Percentiles rank a stretch among this genome's conserved stretches.
phyloP scores from a whole-genome alignment of 495 filamentous ascomycete genomes.

The Eremomyces bilateralis region DNA sequence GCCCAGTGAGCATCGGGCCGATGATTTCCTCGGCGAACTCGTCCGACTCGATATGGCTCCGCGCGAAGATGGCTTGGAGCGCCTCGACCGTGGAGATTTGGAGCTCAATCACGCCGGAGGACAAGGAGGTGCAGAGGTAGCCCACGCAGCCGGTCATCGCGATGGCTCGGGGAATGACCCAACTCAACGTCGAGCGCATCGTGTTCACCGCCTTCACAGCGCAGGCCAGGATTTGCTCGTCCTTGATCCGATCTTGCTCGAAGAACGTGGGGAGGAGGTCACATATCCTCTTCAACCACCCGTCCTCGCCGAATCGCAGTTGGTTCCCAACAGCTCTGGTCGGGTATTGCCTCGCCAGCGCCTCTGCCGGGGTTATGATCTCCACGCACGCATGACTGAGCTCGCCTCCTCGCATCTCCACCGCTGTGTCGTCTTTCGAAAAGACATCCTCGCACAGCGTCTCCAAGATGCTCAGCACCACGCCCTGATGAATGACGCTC shows the following conservation, averaged over 20 bases:
- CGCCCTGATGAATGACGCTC: slow-evolving; percentile 17
- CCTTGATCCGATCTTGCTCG: slow-evolving; percentile 34
- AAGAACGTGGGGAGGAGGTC: slow-evolving; percentile 54
- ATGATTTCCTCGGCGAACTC: slow-evolving; percentile 54
- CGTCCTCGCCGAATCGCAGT: slow-evolving; percentile 40
- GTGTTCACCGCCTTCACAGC: slow-evolving; percentile 54
- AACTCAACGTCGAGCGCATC: slow-evolving; percentile 53
- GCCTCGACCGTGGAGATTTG: slow-evolving; percentile 66
- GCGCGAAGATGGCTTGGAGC: slow-evolving; percentile 58
- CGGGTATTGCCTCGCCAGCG: slow-evolving; percentile 54
- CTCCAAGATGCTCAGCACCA: slow-evolving; percentile 40
- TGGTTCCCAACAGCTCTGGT: slow-evolving; percentile 33
- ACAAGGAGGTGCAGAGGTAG: slow-evolving; percentile 50
- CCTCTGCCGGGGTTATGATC: slow-evolving; percentile 60
- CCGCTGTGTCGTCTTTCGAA: slow-evolving; percentile 66
- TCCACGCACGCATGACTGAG: slow-evolving; percentile 79
- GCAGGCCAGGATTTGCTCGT: slow-evolving; percentile 39
- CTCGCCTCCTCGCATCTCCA: slow-evolving; percentile 56
- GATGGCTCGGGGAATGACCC: slow-evolving; percentile 70
- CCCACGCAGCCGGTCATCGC: slow-evolving; percentile 44
- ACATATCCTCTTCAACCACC: slow-evolving; percentile 66
- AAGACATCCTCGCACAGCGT: slow-evolving; percentile 92
- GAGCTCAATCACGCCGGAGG: slow-evolving; percentile 45
- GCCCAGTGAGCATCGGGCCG: slow-evolving; percentile 50
- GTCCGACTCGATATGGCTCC: slow-evolving; percentile 48